Base-by-base conservation (phyloP, 768 basidiomycete species). In the Mrakia frigida region DNA sequence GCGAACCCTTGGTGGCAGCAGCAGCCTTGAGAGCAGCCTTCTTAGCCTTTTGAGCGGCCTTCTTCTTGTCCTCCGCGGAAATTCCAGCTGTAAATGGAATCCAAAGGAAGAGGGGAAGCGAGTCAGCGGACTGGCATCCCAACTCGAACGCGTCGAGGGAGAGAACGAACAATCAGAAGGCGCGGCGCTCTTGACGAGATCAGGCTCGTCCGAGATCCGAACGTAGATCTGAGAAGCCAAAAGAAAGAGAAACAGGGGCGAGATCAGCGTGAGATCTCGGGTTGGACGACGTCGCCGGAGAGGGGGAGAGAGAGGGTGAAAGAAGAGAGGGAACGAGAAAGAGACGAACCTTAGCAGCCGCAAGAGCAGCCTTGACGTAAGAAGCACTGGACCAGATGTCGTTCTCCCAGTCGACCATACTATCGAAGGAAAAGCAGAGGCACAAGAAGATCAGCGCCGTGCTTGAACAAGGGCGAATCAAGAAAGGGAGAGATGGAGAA, bases 31-130 rank as follows among this genome's bases (percentile, higher is more conserved):
- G 72, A 18, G 79, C 77, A 9, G 74, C 82, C 82, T 92, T 93
- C 84, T 92, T 93, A 18, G 91, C 92, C 82, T 91, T 93, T 84
- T 92, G 92, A 82, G 90, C 90, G 0, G 91, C 91, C 82, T 92
- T 92, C 83, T 92, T 92, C 83, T 89, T 90, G 6, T 87, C 87
- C 35, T 88, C 77, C 28, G 73, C 89, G 5, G 88, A 86, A 31
- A 88, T 82, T 43, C 83, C 82, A 28, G 80, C 87, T 76, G 70
- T 7, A 43, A 16, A 18, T 3, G 25, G 2, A 16, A 23, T 1
- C 16, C 9, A 13, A n/a, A 25, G 23, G 41, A 50, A 13, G 33
- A 25, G 59, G 37, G 6, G 4, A 69, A 50, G 21, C 39, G 21
- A 60, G 52, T 23, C n/a, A 59, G 35, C 6, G 16, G 18, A 73